A percentile compares a stretch with the other conserved stretches of the same genome.
phyloP scores from a whole-genome alignment of 768 basidiomycete species.

The Boletus pseudopeckii region DNA sequence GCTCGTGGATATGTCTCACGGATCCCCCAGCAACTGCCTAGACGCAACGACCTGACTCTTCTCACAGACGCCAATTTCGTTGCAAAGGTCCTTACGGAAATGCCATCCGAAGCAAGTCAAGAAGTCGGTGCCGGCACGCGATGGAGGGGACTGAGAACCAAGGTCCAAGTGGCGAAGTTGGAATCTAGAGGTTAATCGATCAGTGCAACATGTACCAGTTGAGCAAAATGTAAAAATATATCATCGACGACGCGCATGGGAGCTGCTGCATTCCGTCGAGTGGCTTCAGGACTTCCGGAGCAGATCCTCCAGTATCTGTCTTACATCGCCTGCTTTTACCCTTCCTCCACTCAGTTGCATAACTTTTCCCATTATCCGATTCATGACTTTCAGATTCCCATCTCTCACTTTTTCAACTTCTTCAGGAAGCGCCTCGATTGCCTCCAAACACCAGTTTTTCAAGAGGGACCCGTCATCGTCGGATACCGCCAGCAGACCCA shows the following conservation, averaged over 20 bases:
- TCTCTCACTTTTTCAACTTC: slow-evolving; percentile 62
- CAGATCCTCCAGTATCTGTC: slow-evolving; percentile 46
- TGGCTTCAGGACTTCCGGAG: slow-evolving; percentile 23
- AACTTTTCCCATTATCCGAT: slow-evolving; percentile 44
- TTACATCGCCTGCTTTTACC: slow-evolving; percentile 67
- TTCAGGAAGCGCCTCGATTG: slow-evolving; percentile 60
- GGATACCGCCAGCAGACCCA: slow-evolving; percentile 45
- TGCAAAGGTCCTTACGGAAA: slow-evolving; percentile 60
- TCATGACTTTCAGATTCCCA: slow-evolving; percentile 78
- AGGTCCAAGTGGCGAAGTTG: slow-evolving; percentile 47
- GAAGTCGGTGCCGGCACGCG: slow-evolving; percentile 65
- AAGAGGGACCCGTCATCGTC: slow-evolving; percentile 39
- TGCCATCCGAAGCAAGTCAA: slow-evolving; percentile 58
- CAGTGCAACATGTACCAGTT: neutral
- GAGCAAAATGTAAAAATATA: neutral
- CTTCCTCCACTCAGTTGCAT: slow-evolving; percentile 79
- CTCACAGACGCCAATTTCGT: slow-evolving; percentile 87
- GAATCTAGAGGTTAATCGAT: slow-evolving; percentile 4
- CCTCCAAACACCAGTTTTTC: slow-evolving; percentile 54
- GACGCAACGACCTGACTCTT: slow-evolving; percentile 77
- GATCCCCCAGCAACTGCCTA: slow-evolving; percentile 56
- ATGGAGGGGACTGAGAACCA: slow-evolving; percentile 81
- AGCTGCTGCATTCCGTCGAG: too few relatives aligned
- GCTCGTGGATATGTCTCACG: neutral
- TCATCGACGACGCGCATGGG: neutral